Evolutionary conservation across 2,329 filamentous ascomycete species (phyloP).

Genomic region (Aspergillus sp.): DNA sequence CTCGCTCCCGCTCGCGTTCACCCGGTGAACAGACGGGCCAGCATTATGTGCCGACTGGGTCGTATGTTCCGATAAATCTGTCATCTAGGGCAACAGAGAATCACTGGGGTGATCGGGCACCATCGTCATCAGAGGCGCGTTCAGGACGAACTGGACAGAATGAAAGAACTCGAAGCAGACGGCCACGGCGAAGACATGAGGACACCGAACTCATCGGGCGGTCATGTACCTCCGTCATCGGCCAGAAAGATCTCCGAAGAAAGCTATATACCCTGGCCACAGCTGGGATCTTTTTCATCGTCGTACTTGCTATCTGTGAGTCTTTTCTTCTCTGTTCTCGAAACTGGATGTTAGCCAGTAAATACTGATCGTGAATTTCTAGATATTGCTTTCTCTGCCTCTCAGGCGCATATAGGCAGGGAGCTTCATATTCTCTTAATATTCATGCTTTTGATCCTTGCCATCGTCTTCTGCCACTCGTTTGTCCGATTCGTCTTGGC

Average conservation of each 20-base stretch:
- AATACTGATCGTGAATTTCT: background rate
- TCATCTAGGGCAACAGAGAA: constrained; percentile 1
- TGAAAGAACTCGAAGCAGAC: constrained; percentile 4
- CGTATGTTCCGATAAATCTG: constrained; percentile 3
- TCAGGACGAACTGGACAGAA: background rate
- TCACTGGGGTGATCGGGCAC: background rate
- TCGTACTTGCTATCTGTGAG: constrained; percentile 60
- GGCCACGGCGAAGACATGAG: constrained; percentile 3
- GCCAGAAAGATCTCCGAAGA: constrained; percentile 46
- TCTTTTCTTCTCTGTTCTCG: constrained; percentile 9
- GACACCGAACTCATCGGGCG: constrained; percentile 2
- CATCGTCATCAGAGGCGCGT: background rate
- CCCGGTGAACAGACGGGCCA: background rate
- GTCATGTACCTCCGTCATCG: constrained; percentile 38
- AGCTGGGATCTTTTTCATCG: constrained; percentile 54
- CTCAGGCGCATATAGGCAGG: constrained; percentile 53
- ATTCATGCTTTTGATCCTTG: constrained; percentile 63
- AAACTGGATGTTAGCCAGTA: background rate
- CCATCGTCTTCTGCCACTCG: constrained; percentile 73
- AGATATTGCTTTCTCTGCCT: constrained; percentile 68
- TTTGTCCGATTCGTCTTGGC: constrained; percentile 66
- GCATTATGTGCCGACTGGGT: constrained; percentile 1
- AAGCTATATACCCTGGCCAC: constrained; percentile 56
- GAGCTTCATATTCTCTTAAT: constrained; percentile 76
- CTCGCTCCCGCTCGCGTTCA: background rate